phyloP scores from a whole-genome alignment of 192 early-diverging fungal species.

The Backusella luteola region DNA sequence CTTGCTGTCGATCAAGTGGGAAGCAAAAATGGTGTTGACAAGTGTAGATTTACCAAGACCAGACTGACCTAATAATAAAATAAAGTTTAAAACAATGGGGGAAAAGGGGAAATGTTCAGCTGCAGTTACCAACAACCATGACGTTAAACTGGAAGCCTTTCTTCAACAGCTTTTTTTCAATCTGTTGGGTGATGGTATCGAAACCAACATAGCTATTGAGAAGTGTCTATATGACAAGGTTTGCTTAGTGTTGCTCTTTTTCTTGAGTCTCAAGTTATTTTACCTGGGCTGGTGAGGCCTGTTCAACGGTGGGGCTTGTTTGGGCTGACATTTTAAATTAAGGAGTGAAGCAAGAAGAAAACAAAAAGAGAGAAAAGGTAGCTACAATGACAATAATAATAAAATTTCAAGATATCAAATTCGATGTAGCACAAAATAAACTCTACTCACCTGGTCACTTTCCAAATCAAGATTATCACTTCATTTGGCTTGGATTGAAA shows the following conservation, averaged over 20 bases:
- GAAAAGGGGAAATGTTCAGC: not conserved
- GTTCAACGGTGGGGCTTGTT: not conserved
- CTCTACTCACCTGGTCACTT: not conserved
- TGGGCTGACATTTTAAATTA: not conserved
- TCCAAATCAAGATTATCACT: not conserved
- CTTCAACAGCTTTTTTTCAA: constrained; percentile 96
- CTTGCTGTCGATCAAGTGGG: constrained; percentile 92
- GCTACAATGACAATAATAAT: not conserved
- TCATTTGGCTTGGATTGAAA: not conserved
- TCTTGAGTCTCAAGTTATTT: not conserved
- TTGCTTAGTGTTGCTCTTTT: not conserved
- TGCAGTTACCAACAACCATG: constrained; percentile 90
- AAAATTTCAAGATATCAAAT: not conserved
- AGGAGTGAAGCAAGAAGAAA: not conserved
- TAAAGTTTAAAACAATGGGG: not conserved
- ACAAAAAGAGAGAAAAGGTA: not conserved
- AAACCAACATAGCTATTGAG: constrained; percentile 96
- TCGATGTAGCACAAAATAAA: not conserved
- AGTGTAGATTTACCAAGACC: constrained; percentile 98
- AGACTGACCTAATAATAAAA: constrained; percentile 69
- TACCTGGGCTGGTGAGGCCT: not conserved
- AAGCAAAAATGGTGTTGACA: constrained; percentile 96
- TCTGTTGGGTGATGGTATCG: constrained; percentile 94
- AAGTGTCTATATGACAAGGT: constrained; percentile 39
- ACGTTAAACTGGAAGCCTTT: constrained; percentile 97